Evolutionary conservation across 2,329 filamentous ascomycete genomes (phyloP).

Genomic region (Xylariaceae sp.): DNA sequence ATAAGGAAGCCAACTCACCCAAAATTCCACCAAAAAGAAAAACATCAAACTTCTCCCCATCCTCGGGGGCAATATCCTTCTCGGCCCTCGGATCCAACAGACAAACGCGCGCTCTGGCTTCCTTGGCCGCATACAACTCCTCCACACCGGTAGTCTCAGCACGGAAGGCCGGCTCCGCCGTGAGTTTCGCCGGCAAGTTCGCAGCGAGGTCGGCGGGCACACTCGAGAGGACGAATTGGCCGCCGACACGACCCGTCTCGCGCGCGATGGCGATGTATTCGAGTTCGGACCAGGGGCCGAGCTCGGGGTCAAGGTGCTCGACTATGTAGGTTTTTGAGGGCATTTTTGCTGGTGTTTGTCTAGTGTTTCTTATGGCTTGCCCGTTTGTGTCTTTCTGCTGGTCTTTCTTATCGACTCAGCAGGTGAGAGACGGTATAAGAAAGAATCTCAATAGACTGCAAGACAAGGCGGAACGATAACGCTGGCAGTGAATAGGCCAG

Average conservation of each 20-base stretch:
- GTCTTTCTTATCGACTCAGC: neutral
- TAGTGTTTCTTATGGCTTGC: neutral
- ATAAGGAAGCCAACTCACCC: slow-evolving; percentile 48
- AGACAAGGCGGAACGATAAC: no score
- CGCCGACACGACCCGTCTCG: slow-evolving; percentile 64
- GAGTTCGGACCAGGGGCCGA: slow-evolving; percentile 88
- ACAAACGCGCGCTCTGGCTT: slow-evolving; percentile 70
- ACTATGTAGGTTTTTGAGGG: slow-evolving; percentile 75
- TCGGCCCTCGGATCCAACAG: slow-evolving; percentile 81
- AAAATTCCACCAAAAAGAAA: slow-evolving; percentile 96
- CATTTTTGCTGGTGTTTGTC: slow-evolving; percentile 16
- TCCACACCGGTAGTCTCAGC: slow-evolving; percentile 77
- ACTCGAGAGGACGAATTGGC: slow-evolving; percentile 76
- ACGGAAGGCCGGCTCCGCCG: slow-evolving; percentile 55
- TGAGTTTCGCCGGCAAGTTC: slow-evolving; percentile 55
- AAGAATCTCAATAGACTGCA: no score
- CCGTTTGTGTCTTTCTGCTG: neutral
- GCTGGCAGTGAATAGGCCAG: no score
- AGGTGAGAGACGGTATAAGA: no score
- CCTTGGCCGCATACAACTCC: slow-evolving; percentile 56
- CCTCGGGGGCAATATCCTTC: slow-evolving; percentile 75
- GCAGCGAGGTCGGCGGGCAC: slow-evolving; percentile 65
- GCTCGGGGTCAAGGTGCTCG: slow-evolving; percentile 91
- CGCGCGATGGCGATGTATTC: slow-evolving; percentile 85
- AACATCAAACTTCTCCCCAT: slow-evolving; percentile 76